Conservation (phyloP, 805 yeast species). For the Kazachstania kunashirensis region DNA sequence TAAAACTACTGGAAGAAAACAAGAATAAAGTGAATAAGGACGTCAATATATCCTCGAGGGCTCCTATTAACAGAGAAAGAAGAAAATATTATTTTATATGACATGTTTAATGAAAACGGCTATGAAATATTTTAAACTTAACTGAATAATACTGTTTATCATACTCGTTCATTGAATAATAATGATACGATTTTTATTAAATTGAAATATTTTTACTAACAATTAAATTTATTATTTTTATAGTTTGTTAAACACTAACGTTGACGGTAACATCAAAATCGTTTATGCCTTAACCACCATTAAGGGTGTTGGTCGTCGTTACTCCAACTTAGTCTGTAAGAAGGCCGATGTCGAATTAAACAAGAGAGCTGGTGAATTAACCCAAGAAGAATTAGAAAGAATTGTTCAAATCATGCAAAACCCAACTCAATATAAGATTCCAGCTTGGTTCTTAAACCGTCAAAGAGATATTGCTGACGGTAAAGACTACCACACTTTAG, state of each 20-base stretch:
- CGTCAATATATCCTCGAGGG: no score
- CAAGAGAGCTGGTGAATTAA: conserved; percentile 99
- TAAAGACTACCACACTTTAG: conserved; percentile 97
- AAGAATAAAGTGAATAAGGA: no score
- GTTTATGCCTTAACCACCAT: conserved; percentile 99
- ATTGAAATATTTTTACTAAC: no score
- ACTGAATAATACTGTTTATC: no score
- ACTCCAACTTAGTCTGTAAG: conserved; percentile 99
- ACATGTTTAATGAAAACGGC: no score
- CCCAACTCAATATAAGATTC: conserved; percentile 99
- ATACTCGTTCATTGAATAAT: no score
- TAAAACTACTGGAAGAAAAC: no score
- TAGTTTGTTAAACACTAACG: conserved; percentile 99
- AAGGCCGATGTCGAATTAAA: conserved; percentile 98
- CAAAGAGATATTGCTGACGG: conserved; percentile 98
- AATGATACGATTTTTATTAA: no score
- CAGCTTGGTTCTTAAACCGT: conserved; percentile 99
- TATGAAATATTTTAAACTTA: no score
- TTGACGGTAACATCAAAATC: conserved; percentile 99
- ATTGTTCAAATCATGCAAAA: conserved; percentile 99
- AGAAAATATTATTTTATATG: no score
- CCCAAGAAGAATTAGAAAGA: conserved; percentile 99
- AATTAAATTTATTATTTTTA: conserved; percentile 6
- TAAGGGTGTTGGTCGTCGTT: conserved; percentile 99
- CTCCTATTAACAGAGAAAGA: no score